Base-by-base conservation (phyloP, 768 basidiomycete species). In the Russula dissimulans region DNA sequence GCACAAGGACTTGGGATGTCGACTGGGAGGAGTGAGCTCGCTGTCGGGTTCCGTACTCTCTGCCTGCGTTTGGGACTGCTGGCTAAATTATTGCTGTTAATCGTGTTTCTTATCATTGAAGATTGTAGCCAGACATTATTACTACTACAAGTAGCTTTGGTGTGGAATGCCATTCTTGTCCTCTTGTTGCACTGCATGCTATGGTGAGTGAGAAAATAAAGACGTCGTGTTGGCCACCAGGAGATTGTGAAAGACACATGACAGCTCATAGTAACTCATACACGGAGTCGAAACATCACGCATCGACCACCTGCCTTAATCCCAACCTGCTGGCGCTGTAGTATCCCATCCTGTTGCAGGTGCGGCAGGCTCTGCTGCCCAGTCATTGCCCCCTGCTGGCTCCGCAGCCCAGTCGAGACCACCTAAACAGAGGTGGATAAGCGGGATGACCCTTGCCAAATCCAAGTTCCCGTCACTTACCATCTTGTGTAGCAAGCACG, bases 401-500 rank as follows among this genome's bases (percentile, higher is more conserved):
- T 73, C 73, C 41, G 73, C 71, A 59, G 72, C 64, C 73, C 72
- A 73, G 66, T 73, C 72, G 53, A 70, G 71, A 15, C 68, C 56
- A 57, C 70, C 72, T 53, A 62, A 77, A 64, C 4, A 61, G 65
- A 41, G 36, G 14, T 61, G 52, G 31, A 11, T 60, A 43, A 65
- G 49, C 18, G 45, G 31, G 11, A 5, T 11, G 18, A 31, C 26
- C 10, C 22, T 39, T 11, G 4, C 15, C 36, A 17, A 47, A 29
- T 31, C 5, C 22, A 54, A 26, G 45, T 53, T 26, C 22, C 32
- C n/a, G 68, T 71, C 64, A 64, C 77, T 77, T 76, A 75, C 82
- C 82, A 53, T 84, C 83, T 59, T 80, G 78, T 36, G 79, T 75
- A 71, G 85, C 85, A 70, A 92, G 76, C 51, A 80, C 81, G 56